Evolutionary conservation across 2,329 filamentous ascomycete species (phyloP).

Genomic region (Neodidymelliopsis sp.): DNA sequence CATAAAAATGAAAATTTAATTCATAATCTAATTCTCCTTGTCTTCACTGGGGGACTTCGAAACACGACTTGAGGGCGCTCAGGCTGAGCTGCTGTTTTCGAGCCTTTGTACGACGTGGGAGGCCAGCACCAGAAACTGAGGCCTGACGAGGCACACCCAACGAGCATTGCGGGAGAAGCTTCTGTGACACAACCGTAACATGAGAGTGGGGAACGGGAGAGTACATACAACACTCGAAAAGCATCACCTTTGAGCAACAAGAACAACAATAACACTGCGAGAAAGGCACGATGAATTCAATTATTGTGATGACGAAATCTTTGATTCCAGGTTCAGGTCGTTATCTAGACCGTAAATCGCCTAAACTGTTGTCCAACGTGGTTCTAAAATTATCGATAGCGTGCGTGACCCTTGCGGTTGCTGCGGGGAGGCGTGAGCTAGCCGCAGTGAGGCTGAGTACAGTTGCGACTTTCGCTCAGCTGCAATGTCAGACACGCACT

Average conservation of each 20-base stretch:
- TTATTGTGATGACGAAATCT: conserved; percentile 3
- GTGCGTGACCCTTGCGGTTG: conserved; percentile 13
- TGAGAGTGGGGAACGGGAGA: conserved; percentile 7
- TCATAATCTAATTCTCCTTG: too few species aligned
- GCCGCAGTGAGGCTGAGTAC: conserved; percentile 18
- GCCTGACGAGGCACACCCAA: conserved; percentile 8
- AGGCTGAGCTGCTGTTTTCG: too few species aligned
- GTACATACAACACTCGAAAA: not conserved
- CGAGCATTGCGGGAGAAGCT: not conserved
- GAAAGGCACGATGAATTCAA: not conserved
- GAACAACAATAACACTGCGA: too few species aligned
- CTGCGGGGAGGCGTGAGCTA: conserved; percentile 18
- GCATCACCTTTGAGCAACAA: not conserved
- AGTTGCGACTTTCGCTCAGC: conserved; percentile 14
- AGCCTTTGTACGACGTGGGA: too few species aligned
- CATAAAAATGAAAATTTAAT: too few species aligned
- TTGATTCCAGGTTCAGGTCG: not conserved
- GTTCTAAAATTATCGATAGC: conserved; percentile 23
- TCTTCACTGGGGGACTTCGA: too few species aligned
- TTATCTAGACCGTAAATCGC: conserved; percentile 13
- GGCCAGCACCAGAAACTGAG: too few species aligned
- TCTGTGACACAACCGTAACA: conserved; percentile 14
- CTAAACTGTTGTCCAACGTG: conserved; percentile 20
- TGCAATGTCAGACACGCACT: conserved; percentile 14
- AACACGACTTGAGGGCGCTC: too few species aligned